Conservation (phyloP, 1,139 yeast species). For the Pichia sp. region DNA sequence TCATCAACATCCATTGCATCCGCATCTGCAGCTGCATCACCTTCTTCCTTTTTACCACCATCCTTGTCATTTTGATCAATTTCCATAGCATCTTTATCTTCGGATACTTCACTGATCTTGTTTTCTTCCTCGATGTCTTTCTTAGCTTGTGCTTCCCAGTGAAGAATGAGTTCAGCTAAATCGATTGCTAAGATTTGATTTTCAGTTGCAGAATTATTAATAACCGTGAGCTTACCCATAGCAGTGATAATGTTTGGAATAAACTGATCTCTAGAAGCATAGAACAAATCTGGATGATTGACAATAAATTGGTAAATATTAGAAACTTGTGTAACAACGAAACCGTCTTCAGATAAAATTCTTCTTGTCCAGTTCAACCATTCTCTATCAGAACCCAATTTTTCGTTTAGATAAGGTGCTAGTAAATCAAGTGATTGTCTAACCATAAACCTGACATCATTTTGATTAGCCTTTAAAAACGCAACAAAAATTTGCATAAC, state of each 20-base stretch:
- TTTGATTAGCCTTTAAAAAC: constrained; percentile 77
- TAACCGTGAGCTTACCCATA: constrained; percentile 86
- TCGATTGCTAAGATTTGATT: constrained; percentile 87
- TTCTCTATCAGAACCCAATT: constrained; percentile 66
- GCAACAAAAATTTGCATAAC: constrained; percentile 95
- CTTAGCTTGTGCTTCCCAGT: constrained; percentile 72
- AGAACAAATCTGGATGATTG: constrained; percentile 82
- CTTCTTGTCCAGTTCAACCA: constrained; percentile 98
- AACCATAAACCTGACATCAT: constrained; percentile 81
- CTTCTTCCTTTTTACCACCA: neutral
- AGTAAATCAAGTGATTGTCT: constrained; percentile 84
- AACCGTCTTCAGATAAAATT: constrained; percentile 87
- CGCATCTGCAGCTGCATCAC: neutral
- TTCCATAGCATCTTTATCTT: constrained; percentile 13
- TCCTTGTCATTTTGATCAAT: constrained; percentile 3
- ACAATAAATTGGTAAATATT: constrained; percentile 90
- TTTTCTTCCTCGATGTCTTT: constrained; percentile 13
- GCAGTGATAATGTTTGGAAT: constrained; percentile 90
- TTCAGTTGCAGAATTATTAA: constrained; percentile 78
- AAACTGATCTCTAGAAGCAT: constrained; percentile 83
- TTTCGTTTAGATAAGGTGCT: constrained; percentile 83
- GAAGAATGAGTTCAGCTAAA: constrained; percentile 76
- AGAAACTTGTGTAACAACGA: constrained; percentile 76
- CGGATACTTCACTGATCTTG: constrained; percentile 22
- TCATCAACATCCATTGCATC: constrained; percentile 8